Conservation (phyloP, 2,329 filamentous ascomycete species). For the Exophiala lecanii-corni region DNA sequence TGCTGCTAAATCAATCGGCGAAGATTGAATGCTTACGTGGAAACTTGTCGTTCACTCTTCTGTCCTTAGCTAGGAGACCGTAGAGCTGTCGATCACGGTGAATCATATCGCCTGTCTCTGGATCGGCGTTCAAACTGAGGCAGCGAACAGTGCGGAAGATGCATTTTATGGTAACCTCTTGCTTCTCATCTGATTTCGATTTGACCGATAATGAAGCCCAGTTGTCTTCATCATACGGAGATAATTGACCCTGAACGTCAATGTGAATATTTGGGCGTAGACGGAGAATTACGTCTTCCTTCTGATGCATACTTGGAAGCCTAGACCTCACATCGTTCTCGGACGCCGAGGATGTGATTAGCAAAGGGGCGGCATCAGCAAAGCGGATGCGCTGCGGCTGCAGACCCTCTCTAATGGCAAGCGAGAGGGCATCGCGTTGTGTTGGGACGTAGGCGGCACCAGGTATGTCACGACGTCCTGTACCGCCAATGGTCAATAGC, state of each 20-base stretch:
- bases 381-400: slow-evolving; percentile 25
- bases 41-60: slow-evolving; percentile 25
- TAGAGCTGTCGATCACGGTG: slow-evolving; percentile 23
- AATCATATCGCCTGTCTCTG: slow-evolving; percentile 25
- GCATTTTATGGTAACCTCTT: slow-evolving; percentile 25
- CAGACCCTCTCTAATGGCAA: slow-evolving; percentile 21
- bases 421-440: slow-evolving; percentile 21
- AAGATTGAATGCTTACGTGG: slow-evolving; percentile 20
- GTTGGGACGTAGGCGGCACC: slow-evolving; percentile 25
- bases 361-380: slow-evolving; percentile 23
- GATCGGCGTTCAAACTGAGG: slow-evolving; percentile 24
- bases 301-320: slow-evolving; percentile 16
- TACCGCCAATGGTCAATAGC: slow-evolving; percentile 23
- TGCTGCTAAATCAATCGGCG: not conserved
- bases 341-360: slow-evolving; percentile 24
- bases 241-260: slow-evolving; percentile 18
- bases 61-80: slow-evolving; percentile 21
- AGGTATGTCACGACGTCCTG: slow-evolving; percentile 24
- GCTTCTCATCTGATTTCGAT: slow-evolving; percentile 18
- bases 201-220: slow-evolving; percentile 23
- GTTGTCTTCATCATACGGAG: slow-evolving; percentile 24
- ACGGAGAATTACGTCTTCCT: slow-evolving; percentile 23
- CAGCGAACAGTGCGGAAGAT: slow-evolving; percentile 25
- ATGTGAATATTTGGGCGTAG: slow-evolving; percentile 24
- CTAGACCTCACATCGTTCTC: slow-evolving; percentile 20